phyloP scores from a whole-genome alignment of 2,329 filamentous ascomycete genomes.

The Fusarium piperis region DNA sequence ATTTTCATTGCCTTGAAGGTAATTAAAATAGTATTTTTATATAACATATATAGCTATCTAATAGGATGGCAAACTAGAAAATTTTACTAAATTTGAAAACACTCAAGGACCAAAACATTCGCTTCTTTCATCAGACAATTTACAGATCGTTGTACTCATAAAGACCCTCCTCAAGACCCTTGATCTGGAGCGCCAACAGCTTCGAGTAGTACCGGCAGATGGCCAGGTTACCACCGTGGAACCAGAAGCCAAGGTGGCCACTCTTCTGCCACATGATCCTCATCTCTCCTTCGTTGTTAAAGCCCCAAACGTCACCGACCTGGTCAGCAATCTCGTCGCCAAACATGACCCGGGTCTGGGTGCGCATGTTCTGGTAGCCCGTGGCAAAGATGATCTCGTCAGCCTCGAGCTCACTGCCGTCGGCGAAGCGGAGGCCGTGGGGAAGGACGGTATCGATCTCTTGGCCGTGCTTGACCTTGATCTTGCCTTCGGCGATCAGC shows the following conservation, averaged over 20 bases:
- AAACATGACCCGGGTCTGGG: slow-evolving; percentile 68
- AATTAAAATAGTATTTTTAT: too few species aligned
- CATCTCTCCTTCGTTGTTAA: slow-evolving; percentile 67
- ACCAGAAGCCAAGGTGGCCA: slow-evolving; percentile 73
- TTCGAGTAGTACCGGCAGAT: slow-evolving; percentile 70
- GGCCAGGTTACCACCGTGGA: slow-evolving; percentile 71
- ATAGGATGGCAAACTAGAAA: too few species aligned
- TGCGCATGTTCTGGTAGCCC: slow-evolving; percentile 75
- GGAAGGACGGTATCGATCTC: slow-evolving; percentile 63
- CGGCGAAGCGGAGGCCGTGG: slow-evolving; percentile 57
- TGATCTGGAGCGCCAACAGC: slow-evolving; percentile 62
- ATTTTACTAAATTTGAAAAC: neutral
- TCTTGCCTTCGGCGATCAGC: slow-evolving; percentile 70
- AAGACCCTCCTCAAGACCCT: slow-evolving; percentile 53
- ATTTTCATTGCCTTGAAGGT: too few species aligned
- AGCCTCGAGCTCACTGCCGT: slow-evolving; percentile 65
- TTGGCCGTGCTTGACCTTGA: slow-evolving; percentile 69
- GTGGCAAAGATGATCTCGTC: slow-evolving; percentile 73
- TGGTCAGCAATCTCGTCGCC: slow-evolving; percentile 69
- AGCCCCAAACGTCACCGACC: slow-evolving; percentile 69
- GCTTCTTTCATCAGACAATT: neutral
- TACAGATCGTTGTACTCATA: slow-evolving; percentile 46
- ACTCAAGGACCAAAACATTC: neutral
- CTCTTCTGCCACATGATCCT: slow-evolving; percentile 67
- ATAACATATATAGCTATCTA: too few species aligned